A percentile compares a stretch with the other conserved stretches of the same genome.
phyloP scores from a whole-genome alignment of 2,329 filamentous ascomycete species.

The Verticillium albo-atrum region DNA sequence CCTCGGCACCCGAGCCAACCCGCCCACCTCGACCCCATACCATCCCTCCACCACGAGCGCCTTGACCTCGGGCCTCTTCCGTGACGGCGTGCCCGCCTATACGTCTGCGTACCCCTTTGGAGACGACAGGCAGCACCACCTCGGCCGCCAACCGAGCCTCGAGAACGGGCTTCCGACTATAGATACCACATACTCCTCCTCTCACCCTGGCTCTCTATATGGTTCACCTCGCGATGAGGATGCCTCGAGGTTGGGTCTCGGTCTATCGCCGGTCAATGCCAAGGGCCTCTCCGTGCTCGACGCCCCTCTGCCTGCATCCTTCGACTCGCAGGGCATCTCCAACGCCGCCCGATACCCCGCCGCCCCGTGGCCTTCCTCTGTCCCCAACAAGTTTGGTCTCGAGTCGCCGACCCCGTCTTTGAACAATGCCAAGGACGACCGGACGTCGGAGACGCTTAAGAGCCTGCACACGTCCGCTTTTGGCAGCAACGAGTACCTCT shows the following conservation, averaged over 20 bases:
- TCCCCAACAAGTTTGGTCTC: conserved; percentile 86
- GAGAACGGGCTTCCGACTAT: conserved; percentile 54
- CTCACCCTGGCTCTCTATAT: conserved; percentile 56
- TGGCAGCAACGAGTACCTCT: conserved; percentile 62
- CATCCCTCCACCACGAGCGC: conserved; percentile 62
- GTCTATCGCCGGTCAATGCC: conserved; percentile 70
- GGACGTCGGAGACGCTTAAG: conserved; percentile 61
- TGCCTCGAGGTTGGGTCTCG: conserved; percentile 56
- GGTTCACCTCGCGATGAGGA: conserved; percentile 71
- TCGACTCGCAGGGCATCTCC: conserved; percentile 93
- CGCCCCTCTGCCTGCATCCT: conserved; percentile 87
- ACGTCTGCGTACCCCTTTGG: conserved; percentile 31
- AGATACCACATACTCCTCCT: conserved; percentile 49
- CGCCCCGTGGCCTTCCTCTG: conserved; percentile 85
- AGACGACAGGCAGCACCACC: conserved; percentile 36
- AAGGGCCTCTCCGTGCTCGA: conserved; percentile 84
- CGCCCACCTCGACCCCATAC: conserved; percentile 43
- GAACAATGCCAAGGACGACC: conserved; percentile 53
- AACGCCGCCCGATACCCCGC: conserved; percentile 75
- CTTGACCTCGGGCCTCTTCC: conserved; percentile 55
- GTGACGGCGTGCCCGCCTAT: conserved; percentile 32
- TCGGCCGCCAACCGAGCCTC: conserved; percentile 45
- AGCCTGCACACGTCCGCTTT: conserved; percentile 64
- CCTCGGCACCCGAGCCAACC: conserved; percentile 65
- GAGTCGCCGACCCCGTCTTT: conserved; percentile 79